Conservation (phyloP, 83 land plant species). For the Thuja plicata region DNA sequence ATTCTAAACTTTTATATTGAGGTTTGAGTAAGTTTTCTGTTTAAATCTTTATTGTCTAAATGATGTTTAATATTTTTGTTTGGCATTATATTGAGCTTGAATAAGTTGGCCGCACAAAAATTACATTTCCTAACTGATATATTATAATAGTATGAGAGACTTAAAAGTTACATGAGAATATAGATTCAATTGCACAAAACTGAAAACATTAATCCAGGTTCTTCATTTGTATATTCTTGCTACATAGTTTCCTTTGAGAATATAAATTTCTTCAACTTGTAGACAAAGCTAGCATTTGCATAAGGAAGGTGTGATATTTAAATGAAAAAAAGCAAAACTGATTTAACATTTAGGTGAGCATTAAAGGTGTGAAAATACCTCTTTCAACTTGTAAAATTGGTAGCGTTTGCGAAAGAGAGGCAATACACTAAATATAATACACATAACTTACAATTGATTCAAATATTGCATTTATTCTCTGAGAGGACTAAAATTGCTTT, state of each 20-base stretch:
- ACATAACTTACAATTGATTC: not conserved
- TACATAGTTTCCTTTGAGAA: not conserved
- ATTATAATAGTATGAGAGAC: not conserved
- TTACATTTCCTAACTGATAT: not conserved
- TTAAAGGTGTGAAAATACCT: not conserved
- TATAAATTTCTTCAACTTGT: not conserved
- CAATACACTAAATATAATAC: not conserved
- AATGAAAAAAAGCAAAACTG: not conserved
- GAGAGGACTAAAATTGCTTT: not conserved
- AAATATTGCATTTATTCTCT: not conserved
- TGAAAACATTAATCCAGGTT: not conserved
- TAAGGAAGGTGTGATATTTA: not conserved
- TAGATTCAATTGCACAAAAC: not conserved
- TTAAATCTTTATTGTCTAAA: not conserved
- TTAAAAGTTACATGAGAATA: not conserved
- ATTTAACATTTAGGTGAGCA: not conserved
- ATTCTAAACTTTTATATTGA: not conserved
- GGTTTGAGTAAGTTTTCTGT: not conserved
- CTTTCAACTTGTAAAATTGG: not conserved
- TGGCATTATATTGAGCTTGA: not conserved
- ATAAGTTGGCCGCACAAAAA: not conserved
- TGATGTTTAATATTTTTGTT: not conserved
- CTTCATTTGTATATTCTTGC: not conserved
- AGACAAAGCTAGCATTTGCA: not conserved
- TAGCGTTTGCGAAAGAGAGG: not conserved